Base-by-base conservation (phyloP, 495 filamentous ascomycete species). In the Neurospora sp. region DNA sequence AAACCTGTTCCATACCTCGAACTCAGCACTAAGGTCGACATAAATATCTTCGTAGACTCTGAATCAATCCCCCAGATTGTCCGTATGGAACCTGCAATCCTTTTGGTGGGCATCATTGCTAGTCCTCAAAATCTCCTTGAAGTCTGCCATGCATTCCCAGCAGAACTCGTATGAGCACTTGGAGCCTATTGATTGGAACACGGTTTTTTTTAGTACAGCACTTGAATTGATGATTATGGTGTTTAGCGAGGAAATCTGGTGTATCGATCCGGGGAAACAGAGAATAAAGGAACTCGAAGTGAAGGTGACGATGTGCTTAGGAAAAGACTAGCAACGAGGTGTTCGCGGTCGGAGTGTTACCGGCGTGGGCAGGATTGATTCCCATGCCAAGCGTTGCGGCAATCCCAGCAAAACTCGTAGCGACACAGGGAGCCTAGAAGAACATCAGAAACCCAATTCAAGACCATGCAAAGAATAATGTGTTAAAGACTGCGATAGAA, bases 101-200 rank as follows among this genome's bases (percentile, higher is more conserved):
- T 45, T 42, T 3, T 17, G 31, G 40, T 77, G 77, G 5, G 68
- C 53, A 42, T 40, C 71, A 31, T 78, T 77, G 68, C 74, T 76
- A 4, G 59, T 72, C 40, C 41, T 42, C 8, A 71, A 27, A 38
- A 77, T 75, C n/a, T 68, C 40, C 10, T 45, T 39, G 48, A 73
- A 72, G 38, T 77, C 71, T 8, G 77, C 77, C 59, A 73, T 41
- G n/a, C 77, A 78, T 38, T 76, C 75, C 69, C 74, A 78, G 71
- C 75, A 78, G 61, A 78, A 78, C 69, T 74, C 42, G 41, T 77
- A 42, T 40, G 35, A 20, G 45, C 77, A 78, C 17, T 72, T 72
- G 41, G 69, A 38, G 65, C 77, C 77, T 77, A 59, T 69, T 40
- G 17, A 38, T 12, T 45, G 27, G 2, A 14, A 20, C 10, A 42